Evolutionary conservation across 1,284 basidiomycete genomes (phyloP).

Genomic region (Boletus sp.): DNA sequence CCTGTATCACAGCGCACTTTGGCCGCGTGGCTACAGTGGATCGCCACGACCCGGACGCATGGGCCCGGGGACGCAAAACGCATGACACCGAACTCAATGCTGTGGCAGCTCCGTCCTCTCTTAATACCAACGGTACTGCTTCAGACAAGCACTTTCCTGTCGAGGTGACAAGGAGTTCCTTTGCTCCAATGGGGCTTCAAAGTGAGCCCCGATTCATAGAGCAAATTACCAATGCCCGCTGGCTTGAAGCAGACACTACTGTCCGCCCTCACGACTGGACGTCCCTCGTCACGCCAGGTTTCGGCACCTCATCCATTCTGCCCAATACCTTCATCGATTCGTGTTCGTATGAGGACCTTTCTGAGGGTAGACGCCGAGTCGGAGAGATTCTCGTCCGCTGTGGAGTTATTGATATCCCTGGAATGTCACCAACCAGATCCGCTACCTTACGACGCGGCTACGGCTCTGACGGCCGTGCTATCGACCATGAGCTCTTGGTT

Average conservation of each 20-base stretch:
- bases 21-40: slow-evolving; percentile 27
- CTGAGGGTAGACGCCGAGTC: slow-evolving; percentile 25
- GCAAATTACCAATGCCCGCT: neutral
- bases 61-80: slow-evolving; percentile 17
- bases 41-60: slow-evolving; percentile 37
- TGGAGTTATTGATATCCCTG: slow-evolving; percentile 23
- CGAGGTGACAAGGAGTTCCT: slow-evolving; percentile 8
- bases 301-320: neutral
- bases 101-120: slow-evolving; percentile 17
- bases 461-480: neutral
- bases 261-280: slow-evolving; percentile 5
- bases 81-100: slow-evolving; percentile 18
- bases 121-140: slow-evolving; percentile 10
- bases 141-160: slow-evolving; percentile 5
- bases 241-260: neutral
- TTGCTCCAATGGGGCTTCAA: slow-evolving; percentile 16
- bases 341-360: slow-evolving; percentile 14
- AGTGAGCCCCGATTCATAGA: slow-evolving; percentile 1
- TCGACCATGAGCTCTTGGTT: slow-evolving; percentile 11
- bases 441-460: neutral
- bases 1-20: slow-evolving; percentile 15
- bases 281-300: slow-evolving; percentile 7
- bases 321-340: neutral
- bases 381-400: slow-evolving; percentile 33
- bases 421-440: slow-evolving; percentile 5